Evolutionary conservation across 75 land plant species (phyloP).

Genomic region (Chamaecyparis obtusa): DNA sequence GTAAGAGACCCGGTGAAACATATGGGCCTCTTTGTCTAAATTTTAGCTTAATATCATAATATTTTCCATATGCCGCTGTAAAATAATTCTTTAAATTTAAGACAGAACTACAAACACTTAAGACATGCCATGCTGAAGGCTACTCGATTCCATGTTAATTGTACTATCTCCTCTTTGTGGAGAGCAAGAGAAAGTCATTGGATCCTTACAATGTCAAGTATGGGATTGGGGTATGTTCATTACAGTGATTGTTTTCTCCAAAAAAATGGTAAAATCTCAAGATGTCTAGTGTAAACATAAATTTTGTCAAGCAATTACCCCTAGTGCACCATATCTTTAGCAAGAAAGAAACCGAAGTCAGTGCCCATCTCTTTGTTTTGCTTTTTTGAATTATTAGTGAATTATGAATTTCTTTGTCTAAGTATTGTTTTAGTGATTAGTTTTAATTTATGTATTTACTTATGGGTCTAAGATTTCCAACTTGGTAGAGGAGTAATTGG

Average conservation of each 20-base stretch:
- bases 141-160: not conserved
- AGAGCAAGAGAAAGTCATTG: not conserved
- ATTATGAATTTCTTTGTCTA: not conserved
- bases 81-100: not conserved
- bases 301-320: not conserved
- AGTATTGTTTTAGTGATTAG: not conserved
- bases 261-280: not conserved
- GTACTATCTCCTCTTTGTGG: not conserved
- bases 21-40: not conserved
- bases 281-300: not conserved
- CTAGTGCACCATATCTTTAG: not conserved
- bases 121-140: not conserved
- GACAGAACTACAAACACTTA: not conserved
- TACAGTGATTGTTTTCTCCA: not conserved
- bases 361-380: not conserved
- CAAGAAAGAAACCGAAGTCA: not conserved
- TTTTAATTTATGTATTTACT: not conserved
- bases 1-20: not conserved
- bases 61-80: not conserved
- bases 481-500: not conserved
- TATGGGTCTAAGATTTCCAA: not conserved
- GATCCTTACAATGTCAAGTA: not conserved
- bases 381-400: not conserved
- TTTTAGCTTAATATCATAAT: not conserved
- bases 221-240: not conserved